These are phyloP conservation scores for Pseudocercospora vitis DNA, from an alignment of 2,329 filamentous ascomycete genomes.

Conservation along the genomic window DNA sequence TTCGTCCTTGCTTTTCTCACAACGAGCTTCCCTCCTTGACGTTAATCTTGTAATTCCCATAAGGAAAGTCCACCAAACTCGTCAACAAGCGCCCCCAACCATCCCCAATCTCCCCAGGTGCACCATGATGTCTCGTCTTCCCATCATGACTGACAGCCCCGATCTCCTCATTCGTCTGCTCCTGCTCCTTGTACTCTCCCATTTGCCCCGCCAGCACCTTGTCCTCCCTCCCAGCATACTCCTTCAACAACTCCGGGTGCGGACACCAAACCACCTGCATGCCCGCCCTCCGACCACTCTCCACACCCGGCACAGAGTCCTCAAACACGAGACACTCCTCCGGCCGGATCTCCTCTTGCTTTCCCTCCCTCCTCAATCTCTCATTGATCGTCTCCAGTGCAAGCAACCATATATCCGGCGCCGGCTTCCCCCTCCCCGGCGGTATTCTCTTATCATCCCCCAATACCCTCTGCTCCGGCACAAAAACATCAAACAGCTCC, in stretches of 20 bases:
- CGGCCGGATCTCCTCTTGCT: slow-evolving; percentile 65
- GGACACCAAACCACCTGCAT: slow-evolving; percentile 96
- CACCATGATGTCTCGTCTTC: slow-evolving; percentile 45
- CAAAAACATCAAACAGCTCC: slow-evolving; percentile 60
- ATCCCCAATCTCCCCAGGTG: slow-evolving; percentile 58
- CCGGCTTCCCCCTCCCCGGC: slow-evolving; percentile 82
- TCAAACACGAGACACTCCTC: slow-evolving; percentile 96
- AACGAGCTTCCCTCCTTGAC: slow-evolving; percentile 25
- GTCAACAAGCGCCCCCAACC: slow-evolving; percentile 58
- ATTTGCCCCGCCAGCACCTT: slow-evolving; percentile 82
- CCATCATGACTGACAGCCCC: slow-evolving; percentile 11
- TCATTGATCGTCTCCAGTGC: slow-evolving; percentile 83
- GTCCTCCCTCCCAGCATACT: slow-evolving; percentile 73
- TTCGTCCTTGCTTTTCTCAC: slow-evolving; percentile 6
- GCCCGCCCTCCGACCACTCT: slow-evolving; percentile 83
- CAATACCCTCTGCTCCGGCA: slow-evolving; percentile 68
- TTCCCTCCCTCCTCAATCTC: slow-evolving; percentile 58
- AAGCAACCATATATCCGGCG: slow-evolving; percentile 90
- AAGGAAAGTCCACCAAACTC: slow-evolving; percentile 61
- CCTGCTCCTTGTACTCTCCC: slow-evolving; percentile 64
- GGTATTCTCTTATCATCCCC: slow-evolving; percentile 82
- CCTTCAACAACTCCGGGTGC: slow-evolving; percentile 72
- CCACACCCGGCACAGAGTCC: slow-evolving; percentile 89
- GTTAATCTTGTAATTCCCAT: slow-evolving; percentile 58
- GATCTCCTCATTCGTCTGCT: slow-evolving; percentile 35